Base-by-base conservation (phyloP, 1,284 basidiomycete species). In the Bondarzewia mesenterica region DNA sequence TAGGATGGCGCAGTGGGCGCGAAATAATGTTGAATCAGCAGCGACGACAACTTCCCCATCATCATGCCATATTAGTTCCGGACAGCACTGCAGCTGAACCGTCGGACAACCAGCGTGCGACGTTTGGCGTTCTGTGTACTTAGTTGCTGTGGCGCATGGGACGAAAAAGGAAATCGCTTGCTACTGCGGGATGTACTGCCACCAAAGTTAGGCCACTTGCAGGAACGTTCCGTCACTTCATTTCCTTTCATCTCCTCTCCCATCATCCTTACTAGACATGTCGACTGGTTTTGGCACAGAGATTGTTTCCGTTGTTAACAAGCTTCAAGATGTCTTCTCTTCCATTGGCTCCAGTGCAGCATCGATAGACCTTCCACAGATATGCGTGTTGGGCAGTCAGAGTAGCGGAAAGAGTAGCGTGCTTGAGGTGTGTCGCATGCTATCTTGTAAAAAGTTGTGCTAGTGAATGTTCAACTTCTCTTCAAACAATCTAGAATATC, bases 371-470 rank as follows among this genome's bases (percentile, higher is more conserved):
- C 71, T 90, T 50, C 88, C 87, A 22, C 88, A 90, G 70, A 90
- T 90, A 66, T 90, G 88, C 58, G 88, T 90, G 42, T 74, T 90
- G 29, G 87, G 87, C 37, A 87, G 85, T 67, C 87, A 90, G 65
- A 89, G 86, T 69, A 89, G 86, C 58, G 88, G 88, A 53, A 90
- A 90, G 73, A 90, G 87, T 75, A 87, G 84, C 69, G 87, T 89
- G 46, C 75, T 89, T 45, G 87, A 89, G 80, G 86, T 88, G 58
- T 50, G 74, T 59, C 6, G 23, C 15, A 3, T n/a, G 23, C 37
- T 15, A 7, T 32, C 8, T 39, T 14, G 27, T 48, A 15, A 38
- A 3, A 39, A 21, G 18, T 38, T 16, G 16, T 22, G 38, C 16
- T 20, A 46, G 15, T 6, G 23, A 1, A 43, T 29, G 15, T 21